Evolutionary conservation across 2,329 filamentous ascomycete genomes (phyloP), one percentile per base, ranked within the genome.

Genomic region (Penicillium psychrosexuale): DNA sequence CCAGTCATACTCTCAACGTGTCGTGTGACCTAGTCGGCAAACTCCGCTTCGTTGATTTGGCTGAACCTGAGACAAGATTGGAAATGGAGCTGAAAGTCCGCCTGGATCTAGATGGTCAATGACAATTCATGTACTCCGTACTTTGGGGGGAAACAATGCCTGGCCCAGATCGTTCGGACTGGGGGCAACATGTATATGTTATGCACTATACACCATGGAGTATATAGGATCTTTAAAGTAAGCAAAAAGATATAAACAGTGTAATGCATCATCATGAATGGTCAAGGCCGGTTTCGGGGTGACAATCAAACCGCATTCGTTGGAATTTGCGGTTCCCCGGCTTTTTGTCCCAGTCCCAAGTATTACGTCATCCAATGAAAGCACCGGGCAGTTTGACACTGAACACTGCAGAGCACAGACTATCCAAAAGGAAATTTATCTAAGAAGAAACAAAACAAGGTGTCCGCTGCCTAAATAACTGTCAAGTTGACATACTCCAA

Each of bases 291-390:
- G 34, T 58, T 60, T 36, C 56, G 58, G 53, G 37, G 28, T 28
- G 24, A 43, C 3, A n/a, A 51, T 39, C 36, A 47, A 53, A 48
- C 61, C 61, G 61, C 64, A 64, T 66, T 68, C 60, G 64, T 61
- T 56, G 56, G 50, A 53, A 51, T 34, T 55, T 13, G n/a, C 49
- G 24, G 42, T 65, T 64, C 68, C 66, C 69, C 67, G 66, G 68
- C 65, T 69, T 64, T 62, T 57, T 57, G 52, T 58, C 58, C 63
- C 57, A 59, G 55, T 58, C 52, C 43, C 52, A 67, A 64, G 66
- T 66, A 64, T 71, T 71, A 72, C 69, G 68, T 72, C 69, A 72
- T 72, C 69, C 60, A 45, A 22, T 57, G 54, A 55, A 62, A 61
- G 55, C 45, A 31, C 12, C 34, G 15, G 24, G 22, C 51, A 58